Conservation (phyloP, 495 filamentous ascomycete species). For the Penicillium longicatenatum region DNA sequence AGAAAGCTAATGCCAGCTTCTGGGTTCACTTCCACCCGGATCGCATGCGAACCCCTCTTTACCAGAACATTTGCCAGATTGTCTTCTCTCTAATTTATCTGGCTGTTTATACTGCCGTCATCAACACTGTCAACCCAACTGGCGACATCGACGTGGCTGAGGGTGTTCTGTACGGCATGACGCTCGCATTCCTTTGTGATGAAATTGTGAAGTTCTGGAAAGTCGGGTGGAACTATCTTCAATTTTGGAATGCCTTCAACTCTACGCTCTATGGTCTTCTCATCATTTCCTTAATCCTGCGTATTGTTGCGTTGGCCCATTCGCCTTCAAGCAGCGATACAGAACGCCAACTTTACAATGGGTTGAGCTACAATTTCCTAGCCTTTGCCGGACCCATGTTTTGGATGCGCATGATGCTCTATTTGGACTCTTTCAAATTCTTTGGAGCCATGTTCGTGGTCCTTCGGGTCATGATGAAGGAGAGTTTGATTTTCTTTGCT, state of each 20-base stretch:
- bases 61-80: conserved; percentile 89
- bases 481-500: conserved; percentile 96
- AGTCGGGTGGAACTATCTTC: conserved; percentile 81
- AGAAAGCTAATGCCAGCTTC: conserved; percentile 72
- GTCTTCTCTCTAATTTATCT: conserved; percentile 82
- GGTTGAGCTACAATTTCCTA: conserved; percentile 85
- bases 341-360: conserved; percentile 67
- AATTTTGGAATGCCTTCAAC: conserved; percentile 97
- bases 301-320: conserved; percentile 75
- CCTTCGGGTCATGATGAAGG: conserved; percentile 98
- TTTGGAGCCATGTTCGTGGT: conserved; percentile 98
- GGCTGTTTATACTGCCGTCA: conserved; percentile 81
- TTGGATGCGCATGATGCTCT: conserved; percentile 90
- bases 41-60: conserved; percentile 86
- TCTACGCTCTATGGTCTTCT: conserved; percentile 76
- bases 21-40: conserved; percentile 87
- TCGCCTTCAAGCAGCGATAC: conserved; percentile 48
- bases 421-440: conserved; percentile 91
- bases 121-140: conserved; percentile 82
- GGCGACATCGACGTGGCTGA: conserved; percentile 88
- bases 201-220: conserved; percentile 90
- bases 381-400: conserved; percentile 96
- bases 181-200: conserved; percentile 88
- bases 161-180: conserved; percentile 84
- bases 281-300: conserved; percentile 70